These are phyloP conservation scores for Russula dissimulans DNA, from an alignment of 768 basidiomycete genomes.

Conservation along the genomic window DNA sequence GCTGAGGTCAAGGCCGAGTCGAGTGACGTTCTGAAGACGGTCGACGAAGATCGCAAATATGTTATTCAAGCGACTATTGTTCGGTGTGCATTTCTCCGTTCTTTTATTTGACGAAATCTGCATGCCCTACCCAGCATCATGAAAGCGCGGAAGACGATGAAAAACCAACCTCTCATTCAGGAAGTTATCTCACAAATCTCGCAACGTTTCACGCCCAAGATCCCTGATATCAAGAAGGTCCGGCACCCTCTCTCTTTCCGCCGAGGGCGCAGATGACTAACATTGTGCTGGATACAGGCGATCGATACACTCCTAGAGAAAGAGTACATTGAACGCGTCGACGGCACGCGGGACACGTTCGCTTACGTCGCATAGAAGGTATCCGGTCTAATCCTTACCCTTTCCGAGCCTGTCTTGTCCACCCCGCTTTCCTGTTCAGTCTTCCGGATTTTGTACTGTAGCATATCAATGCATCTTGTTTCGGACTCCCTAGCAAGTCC, in stretches of 20 bases:
- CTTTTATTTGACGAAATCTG: not conserved
- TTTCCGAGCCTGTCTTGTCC: not conserved
- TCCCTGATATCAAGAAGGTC: constrained; percentile 95
- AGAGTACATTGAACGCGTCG: constrained; percentile 94
- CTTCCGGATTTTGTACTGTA: constrained; percentile 12
- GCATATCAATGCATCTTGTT: constrained; percentile 14
- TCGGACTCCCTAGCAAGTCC: not conserved
- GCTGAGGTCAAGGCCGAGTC: constrained; percentile 90
- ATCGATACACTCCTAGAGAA: constrained; percentile 91
- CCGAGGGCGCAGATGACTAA: not conserved
- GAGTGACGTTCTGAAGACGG: constrained; percentile 82
- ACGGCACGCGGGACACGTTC: constrained; percentile 84
- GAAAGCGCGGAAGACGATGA: constrained; percentile 94
- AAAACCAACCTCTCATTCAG: constrained; percentile 82
- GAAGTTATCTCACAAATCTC: constrained; percentile 88
- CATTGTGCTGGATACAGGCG: constrained; percentile 40
- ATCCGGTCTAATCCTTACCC: not conserved
- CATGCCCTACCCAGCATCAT: constrained; percentile 51
- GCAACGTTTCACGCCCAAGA: constrained; percentile 83
- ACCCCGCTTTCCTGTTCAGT: not conserved
- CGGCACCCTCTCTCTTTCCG: not conserved
- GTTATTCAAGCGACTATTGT: constrained; percentile 94
- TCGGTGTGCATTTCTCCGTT: constrained; percentile 34
- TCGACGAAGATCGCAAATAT: constrained; percentile 96
- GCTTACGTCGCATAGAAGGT: constrained; percentile 53